Percentiles rank a stretch among this genome's conserved stretches.
Conservation (phyloP, 1,284 basidiomycete genomes). For the Pascua sp. region DNA sequence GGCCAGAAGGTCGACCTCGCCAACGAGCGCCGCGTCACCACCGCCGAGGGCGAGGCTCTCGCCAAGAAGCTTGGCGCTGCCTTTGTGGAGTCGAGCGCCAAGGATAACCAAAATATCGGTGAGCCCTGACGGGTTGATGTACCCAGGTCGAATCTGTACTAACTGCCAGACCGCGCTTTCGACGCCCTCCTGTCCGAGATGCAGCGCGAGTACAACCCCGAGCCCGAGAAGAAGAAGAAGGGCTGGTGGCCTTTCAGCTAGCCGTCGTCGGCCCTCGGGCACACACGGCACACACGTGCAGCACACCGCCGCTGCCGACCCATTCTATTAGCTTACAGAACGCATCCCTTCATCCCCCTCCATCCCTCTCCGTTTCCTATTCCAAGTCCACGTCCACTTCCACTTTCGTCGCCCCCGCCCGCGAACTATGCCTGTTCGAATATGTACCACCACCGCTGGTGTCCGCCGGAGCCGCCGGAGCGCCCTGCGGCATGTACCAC, state of each 20-base stretch:
- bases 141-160: background rate
- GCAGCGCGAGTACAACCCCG: conserved; percentile 49
- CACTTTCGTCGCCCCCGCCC: too few relatives aligned
- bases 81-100: conserved; percentile 85
- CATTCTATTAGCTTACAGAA: too few relatives aligned
- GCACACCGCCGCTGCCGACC: too few relatives aligned
- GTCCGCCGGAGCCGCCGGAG: too few relatives aligned
- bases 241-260: conserved; percentile 34
- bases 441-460: too few relatives aligned
- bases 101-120: conserved; percentile 85
- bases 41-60: conserved; percentile 69
- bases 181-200: conserved; percentile 84
- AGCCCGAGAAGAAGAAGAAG: conserved; percentile 45
- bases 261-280: background rate
- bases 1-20: conserved; percentile 89
- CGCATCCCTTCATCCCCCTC: background rate
- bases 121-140: conserved; percentile 52
- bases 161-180: conserved; percentile 69
- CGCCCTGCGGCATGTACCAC: too few relatives aligned
- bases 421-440: too few relatives aligned
- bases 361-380: conserved; percentile 1
- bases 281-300: too few relatives aligned
- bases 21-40: conserved; percentile 62
- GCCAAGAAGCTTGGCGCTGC: conserved; percentile 70
- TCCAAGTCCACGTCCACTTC: background rate